phyloP scores from a whole-genome alignment of 2,329 filamentous ascomycete genomes.

The Calonectria pteridis region DNA sequence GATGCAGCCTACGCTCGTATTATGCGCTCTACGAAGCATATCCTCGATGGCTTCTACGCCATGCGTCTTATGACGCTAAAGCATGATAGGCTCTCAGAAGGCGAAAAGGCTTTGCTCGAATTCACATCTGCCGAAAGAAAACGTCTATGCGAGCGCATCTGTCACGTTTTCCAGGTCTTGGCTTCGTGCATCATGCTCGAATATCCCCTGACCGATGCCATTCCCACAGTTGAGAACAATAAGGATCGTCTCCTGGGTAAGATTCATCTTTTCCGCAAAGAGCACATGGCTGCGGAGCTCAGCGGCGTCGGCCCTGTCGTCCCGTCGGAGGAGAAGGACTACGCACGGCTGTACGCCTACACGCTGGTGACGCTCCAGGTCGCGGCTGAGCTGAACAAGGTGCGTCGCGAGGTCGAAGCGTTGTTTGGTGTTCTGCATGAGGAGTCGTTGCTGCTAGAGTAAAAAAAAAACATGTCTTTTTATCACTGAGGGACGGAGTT shows the following conservation, averaged over 20 bases:
- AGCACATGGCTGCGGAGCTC: constrained; percentile 60
- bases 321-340: constrained; percentile 80
- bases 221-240: constrained; percentile 84
- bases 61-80: constrained; percentile 95
- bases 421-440: constrained; percentile 74
- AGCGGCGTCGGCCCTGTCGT: constrained; percentile 43
- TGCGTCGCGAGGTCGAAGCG: constrained; percentile 71
- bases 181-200: constrained; percentile 95
- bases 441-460: constrained; percentile 69
- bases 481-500: background rate
- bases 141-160: constrained; percentile 88
- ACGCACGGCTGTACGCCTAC: constrained; percentile 93
- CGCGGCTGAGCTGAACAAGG: constrained; percentile 72
- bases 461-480: constrained; percentile 24
- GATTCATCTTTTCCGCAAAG: constrained; percentile 87
- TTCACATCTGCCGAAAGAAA: constrained; percentile 84
- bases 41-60: constrained; percentile 94
- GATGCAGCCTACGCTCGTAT: constrained; percentile 79
- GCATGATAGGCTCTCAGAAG: constrained; percentile 79
- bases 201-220: constrained; percentile 89
- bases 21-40: constrained; percentile 82
- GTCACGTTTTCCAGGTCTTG: constrained; percentile 87
- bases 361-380: constrained; percentile 77
- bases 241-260: constrained; percentile 88
- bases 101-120: constrained; percentile 83